These are phyloP conservation scores for Pugionium cornutum DNA, from an alignment of 345 rosid species.

Conservation along the genomic window DNA sequence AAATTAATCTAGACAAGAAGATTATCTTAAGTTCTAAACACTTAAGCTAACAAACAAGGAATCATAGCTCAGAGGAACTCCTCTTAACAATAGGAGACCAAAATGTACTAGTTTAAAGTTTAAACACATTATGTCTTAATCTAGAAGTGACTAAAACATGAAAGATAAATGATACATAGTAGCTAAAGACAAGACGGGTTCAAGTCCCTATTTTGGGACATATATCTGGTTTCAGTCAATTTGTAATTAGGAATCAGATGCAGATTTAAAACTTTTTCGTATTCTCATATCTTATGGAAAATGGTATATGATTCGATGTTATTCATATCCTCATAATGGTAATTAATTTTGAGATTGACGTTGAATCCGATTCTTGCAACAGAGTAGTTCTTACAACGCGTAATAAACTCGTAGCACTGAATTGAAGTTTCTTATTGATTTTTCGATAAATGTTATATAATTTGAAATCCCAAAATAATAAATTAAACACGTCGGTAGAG, in stretches of 20 bases:
- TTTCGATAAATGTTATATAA: background rate
- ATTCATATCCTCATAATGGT: slow-evolving; percentile 13
- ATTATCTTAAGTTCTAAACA: no score
- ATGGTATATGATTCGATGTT: slow-evolving; percentile 37
- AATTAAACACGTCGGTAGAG: slow-evolving; percentile 35
- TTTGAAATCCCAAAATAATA: slow-evolving; percentile 19
- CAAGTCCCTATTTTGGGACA: no score
- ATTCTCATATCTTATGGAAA: slow-evolving; percentile 1
- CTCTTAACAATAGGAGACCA: no score
- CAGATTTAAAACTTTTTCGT: slow-evolving; percentile 1
- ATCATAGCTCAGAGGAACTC: no score
- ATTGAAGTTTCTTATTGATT: background rate
- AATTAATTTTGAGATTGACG: slow-evolving; percentile 9
- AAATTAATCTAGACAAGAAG: no score
- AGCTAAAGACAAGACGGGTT: no score
- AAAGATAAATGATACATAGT: background rate
- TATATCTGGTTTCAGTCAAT: no score
- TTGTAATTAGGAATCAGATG: slow-evolving; percentile 17
- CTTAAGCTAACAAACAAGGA: no score
- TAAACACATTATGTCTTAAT: background rate
- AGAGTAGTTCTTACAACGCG: slow-evolving; percentile 20
- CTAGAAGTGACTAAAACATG: background rate
- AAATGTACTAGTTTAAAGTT: no score
- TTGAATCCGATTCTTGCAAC: slow-evolving; percentile 37
- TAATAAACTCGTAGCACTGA: slow-evolving; percentile 12